Base-by-base conservation (phyloP, 2,329 filamentous ascomycete species). In the Fusarium clavum region DNA sequence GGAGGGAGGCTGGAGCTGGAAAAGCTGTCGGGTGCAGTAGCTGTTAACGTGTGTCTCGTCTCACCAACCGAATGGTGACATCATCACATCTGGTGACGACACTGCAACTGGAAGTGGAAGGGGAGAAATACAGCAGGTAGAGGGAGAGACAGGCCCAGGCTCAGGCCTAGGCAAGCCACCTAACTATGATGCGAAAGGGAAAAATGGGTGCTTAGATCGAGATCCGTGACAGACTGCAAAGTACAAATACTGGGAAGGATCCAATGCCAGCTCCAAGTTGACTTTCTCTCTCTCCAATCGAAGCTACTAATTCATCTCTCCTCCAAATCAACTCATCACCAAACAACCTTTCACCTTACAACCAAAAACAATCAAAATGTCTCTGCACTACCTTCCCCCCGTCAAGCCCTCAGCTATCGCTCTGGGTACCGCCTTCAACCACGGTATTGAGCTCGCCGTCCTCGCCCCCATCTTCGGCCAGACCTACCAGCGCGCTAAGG, bases 371-470 rank as follows among this genome's bases (percentile, higher is more conserved):
- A 51, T 72, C 79, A 85, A 60, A 77, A 88, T 88, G 86, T 87
- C 86, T 86, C 84, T 88, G 72, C 85, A 88, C 80, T 88, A 89
- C 78, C 84, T 90, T 34, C 87, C 87, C 71, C 80, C 94, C 75
- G 96, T 99, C 79, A 98, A 98, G 91, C 96, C 96, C 76, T 98
- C 94, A 79, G 95, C 96, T 78, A 97, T 99, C 79, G 96, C 95
- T 79, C 90, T 98, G 78, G 96, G 96, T 84, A 96, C 94, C 70
- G 85, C 94, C 82, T 99, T 98, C 90, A 98, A 92, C 88, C 95
- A 99, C 85, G 91, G 91, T 77, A 87, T 94, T 77, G 96, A 96
- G 79, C 90, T 96, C 71, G 94, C 93, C 70, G 90, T 98, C 76
- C 89, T 98, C 69, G 88, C 90, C 64, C 95, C 95, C 70, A 84